Conservation (phyloP, 371 early-diverging fungal species). For the Rhizomucor pusillus region DNA sequence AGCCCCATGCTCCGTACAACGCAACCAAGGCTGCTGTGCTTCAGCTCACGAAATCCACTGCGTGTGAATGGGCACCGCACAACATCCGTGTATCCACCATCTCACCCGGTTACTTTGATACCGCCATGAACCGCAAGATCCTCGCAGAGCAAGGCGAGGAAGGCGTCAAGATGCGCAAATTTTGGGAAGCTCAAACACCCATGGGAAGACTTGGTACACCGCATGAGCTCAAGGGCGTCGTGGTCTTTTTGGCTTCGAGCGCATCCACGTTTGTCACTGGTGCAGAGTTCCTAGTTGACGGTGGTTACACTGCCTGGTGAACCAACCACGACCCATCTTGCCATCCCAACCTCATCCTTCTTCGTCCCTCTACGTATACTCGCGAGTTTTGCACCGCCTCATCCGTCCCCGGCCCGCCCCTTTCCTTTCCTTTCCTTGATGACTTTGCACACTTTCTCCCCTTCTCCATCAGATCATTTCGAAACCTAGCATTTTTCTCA, state of each 20-base stretch:
- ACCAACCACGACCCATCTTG: too few species aligned
- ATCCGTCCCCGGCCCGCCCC: too few species aligned
- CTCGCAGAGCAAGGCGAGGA: constrained; percentile 28
- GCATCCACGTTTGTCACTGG: constrained; percentile 39
- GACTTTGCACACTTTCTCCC: too few species aligned
- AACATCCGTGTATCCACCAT: constrained; percentile 41
- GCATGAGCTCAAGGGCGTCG: constrained; percentile 38
- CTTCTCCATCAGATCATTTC: too few species aligned
- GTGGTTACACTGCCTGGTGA: constrained; percentile 39
- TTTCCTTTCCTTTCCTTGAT: too few species aligned
- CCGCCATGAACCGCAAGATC: constrained; percentile 30
- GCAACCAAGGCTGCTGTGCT: constrained; percentile 46
- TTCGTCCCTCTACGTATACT: too few species aligned
- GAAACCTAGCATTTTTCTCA: too few species aligned
- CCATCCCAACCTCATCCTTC: too few species aligned
- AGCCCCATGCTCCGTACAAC: constrained; percentile 40
- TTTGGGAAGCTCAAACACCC: constrained; percentile 34
- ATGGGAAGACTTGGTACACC: constrained; percentile 34
- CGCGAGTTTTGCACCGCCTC: too few species aligned
- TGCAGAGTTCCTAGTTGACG: constrained; percentile 39
- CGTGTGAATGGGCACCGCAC: constrained; percentile 47
- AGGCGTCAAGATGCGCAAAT: constrained; percentile 21
- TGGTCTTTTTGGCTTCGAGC: constrained; percentile 33
- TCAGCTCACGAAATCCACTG: constrained; percentile 38
- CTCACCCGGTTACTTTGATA: constrained; percentile 43